phyloP scores from a whole-genome alignment of 2,329 filamentous ascomycete species.

The Tolypocladium album region DNA sequence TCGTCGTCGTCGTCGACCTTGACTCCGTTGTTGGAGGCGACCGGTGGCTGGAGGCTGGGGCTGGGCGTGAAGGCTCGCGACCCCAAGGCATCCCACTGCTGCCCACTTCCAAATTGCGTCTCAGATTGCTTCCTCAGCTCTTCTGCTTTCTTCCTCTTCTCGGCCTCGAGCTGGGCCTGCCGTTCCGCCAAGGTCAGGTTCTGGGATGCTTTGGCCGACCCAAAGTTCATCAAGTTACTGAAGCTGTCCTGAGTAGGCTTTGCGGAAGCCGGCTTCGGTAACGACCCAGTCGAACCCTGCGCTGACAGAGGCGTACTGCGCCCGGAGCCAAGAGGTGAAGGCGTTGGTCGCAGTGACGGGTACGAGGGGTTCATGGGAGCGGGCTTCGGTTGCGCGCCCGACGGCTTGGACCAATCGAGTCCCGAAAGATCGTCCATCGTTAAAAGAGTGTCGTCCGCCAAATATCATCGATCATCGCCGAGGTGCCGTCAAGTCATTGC shows the following conservation, averaged over 20 bases:
- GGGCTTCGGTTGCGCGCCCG: constrained; percentile 20
- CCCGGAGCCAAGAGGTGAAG: constrained; percentile 44
- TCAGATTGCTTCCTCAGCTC: constrained; percentile 63
- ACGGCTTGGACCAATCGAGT: constrained; percentile 45
- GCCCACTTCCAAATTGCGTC: constrained; percentile 63
- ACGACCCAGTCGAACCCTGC: constrained; percentile 32
- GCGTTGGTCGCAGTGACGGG: constrained; percentile 42
- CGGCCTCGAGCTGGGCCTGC: constrained; percentile 54
- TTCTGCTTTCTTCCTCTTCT: constrained; percentile 62
- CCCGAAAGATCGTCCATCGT: constrained; percentile 53
- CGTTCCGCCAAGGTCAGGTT: constrained; percentile 72
- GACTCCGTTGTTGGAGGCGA: constrained; percentile 6
- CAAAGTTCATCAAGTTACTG: constrained; percentile 60
- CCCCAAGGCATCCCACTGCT: constrained; percentile 67
- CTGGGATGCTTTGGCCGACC: constrained; percentile 44
- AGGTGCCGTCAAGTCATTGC: constrained; percentile 10
- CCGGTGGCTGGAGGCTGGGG: constrained; percentile 13
- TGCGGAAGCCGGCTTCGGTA: constrained; percentile 30
- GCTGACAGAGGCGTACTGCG: constrained; percentile 45
- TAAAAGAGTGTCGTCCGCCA: constrained; percentile 9
- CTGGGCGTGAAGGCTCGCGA: constrained; percentile 34
- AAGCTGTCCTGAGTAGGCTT: constrained; percentile 62
- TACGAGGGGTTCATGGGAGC: constrained; percentile 34
- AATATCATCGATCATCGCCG: constrained; percentile 14
- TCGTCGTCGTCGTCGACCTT: constrained; percentile 42